A percentile compares a stretch with the other conserved stretches of the same genome.
Evolutionary conservation across 345 rosid genomes (phyloP).

Genomic region (Salix caprea): DNA sequence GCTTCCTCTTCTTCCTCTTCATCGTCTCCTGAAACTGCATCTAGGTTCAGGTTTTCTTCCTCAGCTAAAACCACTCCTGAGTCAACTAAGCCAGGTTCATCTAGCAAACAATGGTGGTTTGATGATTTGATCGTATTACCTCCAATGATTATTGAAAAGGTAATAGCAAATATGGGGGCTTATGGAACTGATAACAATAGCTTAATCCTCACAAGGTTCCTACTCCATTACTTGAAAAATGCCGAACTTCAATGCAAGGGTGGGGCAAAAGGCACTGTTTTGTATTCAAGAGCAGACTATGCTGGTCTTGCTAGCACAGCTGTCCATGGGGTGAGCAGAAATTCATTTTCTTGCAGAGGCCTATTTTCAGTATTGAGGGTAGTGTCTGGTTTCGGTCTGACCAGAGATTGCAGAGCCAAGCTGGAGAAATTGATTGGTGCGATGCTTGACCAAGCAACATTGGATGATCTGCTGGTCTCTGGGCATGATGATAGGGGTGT

Average conservation of each 20-base stretch:
- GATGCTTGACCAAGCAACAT: constrained; percentile 63
- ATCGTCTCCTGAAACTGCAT: constrained; percentile 48
- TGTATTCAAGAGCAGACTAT: constrained; percentile 26
- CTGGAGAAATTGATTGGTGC: constrained; percentile 64
- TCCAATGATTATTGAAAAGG: constrained; percentile 43
- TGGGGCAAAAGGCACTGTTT: background rate
- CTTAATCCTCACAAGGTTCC: constrained; percentile 61
- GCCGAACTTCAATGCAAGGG: constrained; percentile 24
- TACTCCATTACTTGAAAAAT: constrained; percentile 60
- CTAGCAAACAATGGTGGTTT: constrained; percentile 73
- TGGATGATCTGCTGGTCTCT: constrained; percentile 66
- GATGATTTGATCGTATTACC: constrained; percentile 49
- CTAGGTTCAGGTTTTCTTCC: constrained; percentile 41
- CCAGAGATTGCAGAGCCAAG: constrained; percentile 47
- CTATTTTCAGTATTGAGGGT: constrained; percentile 52
- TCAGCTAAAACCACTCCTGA: constrained; percentile 31
- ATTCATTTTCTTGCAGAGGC: constrained; percentile 60
- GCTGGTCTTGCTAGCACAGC: constrained; percentile 53
- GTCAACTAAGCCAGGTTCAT: constrained; percentile 23
- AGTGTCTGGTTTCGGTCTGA: constrained; percentile 45
- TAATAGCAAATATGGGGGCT: constrained; percentile 48
- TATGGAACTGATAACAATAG: constrained; percentile 43
- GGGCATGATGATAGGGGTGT: constrained; percentile 34
- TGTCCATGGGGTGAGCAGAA: constrained; percentile 53
- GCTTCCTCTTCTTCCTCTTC: constrained; percentile 44